Evolutionary conservation across 2,329 filamentous ascomycete genomes (phyloP), one percentile per base, ranked within the genome.

Genomic region (Penicillium sp.): DNA sequence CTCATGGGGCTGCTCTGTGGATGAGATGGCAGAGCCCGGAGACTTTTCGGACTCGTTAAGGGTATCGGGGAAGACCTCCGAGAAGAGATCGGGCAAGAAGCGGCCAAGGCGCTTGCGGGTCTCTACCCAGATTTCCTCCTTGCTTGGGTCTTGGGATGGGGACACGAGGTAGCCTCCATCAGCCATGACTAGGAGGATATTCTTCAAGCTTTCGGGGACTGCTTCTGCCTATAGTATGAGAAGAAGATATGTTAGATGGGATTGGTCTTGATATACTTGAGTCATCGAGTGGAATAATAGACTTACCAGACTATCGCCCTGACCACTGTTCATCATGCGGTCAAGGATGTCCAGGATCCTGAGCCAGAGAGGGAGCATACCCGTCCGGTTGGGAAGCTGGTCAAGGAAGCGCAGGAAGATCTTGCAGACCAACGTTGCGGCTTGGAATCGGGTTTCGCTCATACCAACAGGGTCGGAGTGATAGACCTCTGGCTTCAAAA

Each of bases 361-460:
- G 45, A 94, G 78, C 94, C 94, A 99, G 12, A 97, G 82, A 70
- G 94, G 90, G 39, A 96, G 79, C 86, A 97, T 91, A 21, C 91
- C 91, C 23, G 93, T 89, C 85, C 91, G 93, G 65, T 91, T 88
- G 5, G 88, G 89, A 29, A 97, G 82, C 38, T 93, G 80, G 2
- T 93, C 90, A 3, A 97, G 82, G 73, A 97, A 97, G 73, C 96
- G 93, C 59, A 99, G 76, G 77, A 97, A 99, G 3, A 97, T 93
- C 75, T 96, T 97, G 80, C 91, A 96, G 15, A 99, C 82, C 49
- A 99, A 80, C 10, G 91, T 96, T 0, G 93, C 91, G 1, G 91
- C 91, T 69, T 97, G 91, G 0, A 97, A 90, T 43, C 94, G 84
- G 51, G 94, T 97, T 75, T 97, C 93, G 64, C 90, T 90, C 94